Evolutionary conservation across 2,329 filamentous ascomycete species (phyloP).

Genomic region (Ustulina deusta): DNA sequence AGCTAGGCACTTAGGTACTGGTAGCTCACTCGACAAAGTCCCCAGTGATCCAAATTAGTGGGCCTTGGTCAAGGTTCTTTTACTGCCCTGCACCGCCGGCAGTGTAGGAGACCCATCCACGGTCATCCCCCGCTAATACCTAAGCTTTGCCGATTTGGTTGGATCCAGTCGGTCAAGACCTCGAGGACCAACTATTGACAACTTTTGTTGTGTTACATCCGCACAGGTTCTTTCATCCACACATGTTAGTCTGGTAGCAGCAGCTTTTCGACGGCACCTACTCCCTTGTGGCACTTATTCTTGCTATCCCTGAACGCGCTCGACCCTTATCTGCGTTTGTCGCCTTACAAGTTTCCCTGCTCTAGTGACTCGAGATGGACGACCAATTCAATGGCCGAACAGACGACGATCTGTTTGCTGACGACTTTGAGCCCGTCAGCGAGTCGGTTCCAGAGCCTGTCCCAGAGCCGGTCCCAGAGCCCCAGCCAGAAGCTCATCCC

Average conservation of each 20-base stretch:
- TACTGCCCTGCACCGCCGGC: too few relatives aligned
- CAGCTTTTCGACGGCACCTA: not conserved
- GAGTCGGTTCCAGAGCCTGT: conserved; percentile 29
- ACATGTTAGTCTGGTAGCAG: not conserved
- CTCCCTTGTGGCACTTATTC: not conserved
- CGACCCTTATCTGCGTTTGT: not conserved
- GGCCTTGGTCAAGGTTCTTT: not conserved
- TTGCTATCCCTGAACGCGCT: not conserved
- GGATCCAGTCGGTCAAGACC: not conserved
- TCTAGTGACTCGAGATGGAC: conserved; percentile 59
- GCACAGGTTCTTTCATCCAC: not conserved
- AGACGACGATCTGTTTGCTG: conserved; percentile 72
- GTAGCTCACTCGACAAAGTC: not conserved
- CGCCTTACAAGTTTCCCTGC: not conserved
- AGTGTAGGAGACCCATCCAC: not conserved
- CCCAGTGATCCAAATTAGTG: not conserved
- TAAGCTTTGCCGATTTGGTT: not conserved
- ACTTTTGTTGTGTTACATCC: conserved; percentile 10
- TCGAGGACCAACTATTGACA: not conserved
- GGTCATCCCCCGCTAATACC: not conserved
- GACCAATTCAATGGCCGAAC: conserved; percentile 72
- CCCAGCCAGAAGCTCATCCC: conserved; percentile 5
- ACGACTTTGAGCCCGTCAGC: conserved; percentile 69
- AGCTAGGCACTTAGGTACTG: too few relatives aligned
- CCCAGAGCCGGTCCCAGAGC: conserved; percentile 13